These are phyloP conservation scores for Stachybotrys chlorohalonatus DNA, from an alignment of 2,329 filamentous ascomycete genomes.

Conservation along the genomic window DNA sequence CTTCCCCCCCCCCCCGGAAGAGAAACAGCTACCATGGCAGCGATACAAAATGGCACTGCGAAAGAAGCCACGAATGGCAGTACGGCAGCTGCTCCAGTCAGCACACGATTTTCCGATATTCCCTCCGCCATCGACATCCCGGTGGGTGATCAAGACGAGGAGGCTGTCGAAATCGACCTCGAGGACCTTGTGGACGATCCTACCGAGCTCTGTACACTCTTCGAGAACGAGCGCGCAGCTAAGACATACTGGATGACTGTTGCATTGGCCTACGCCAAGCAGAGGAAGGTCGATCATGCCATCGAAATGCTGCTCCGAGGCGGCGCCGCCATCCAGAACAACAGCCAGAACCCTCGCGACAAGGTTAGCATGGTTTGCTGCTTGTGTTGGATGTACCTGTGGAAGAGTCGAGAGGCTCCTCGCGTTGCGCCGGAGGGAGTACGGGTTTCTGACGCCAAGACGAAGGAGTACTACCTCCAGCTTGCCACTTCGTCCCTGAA, in stretches of 20 bases:
- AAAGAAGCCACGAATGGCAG: conserved; percentile 34
- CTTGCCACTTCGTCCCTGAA: conserved; percentile 87
- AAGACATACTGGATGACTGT: conserved; percentile 98
- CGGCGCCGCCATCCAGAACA: conserved; percentile 59
- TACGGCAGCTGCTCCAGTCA: conserved; percentile 25
- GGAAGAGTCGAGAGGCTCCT: conserved; percentile 76
- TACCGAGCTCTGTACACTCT: conserved; percentile 85
- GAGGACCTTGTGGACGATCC: conserved; percentile 87
- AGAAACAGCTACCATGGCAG: conserved; percentile 24
- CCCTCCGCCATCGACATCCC: conserved; percentile 58
- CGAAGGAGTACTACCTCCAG: conserved; percentile 88
- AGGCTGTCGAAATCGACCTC: conserved; percentile 86
- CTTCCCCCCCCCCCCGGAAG: too few species aligned
- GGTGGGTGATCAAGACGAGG: conserved; percentile 55
- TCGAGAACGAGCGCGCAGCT: conserved; percentile 88
- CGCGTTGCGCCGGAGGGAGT: conserved; percentile 53
- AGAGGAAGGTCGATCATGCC: conserved; percentile 81
- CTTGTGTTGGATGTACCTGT: conserved; percentile 84
- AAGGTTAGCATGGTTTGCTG: conserved; percentile 77
- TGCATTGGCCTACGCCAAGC: conserved; percentile 91
- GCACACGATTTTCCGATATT: conserved; percentile 55
- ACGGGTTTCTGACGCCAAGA: conserved; percentile 64
- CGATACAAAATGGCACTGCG: conserved; percentile 31
- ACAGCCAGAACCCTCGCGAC: conserved; percentile 67
- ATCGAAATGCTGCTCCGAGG: conserved; percentile 68